A percentile compares a stretch with the other conserved stretches of the same genome.
Evolutionary conservation across 2,329 filamentous ascomycete genomes (phyloP).

Genomic region (Talaromyces sp.): DNA sequence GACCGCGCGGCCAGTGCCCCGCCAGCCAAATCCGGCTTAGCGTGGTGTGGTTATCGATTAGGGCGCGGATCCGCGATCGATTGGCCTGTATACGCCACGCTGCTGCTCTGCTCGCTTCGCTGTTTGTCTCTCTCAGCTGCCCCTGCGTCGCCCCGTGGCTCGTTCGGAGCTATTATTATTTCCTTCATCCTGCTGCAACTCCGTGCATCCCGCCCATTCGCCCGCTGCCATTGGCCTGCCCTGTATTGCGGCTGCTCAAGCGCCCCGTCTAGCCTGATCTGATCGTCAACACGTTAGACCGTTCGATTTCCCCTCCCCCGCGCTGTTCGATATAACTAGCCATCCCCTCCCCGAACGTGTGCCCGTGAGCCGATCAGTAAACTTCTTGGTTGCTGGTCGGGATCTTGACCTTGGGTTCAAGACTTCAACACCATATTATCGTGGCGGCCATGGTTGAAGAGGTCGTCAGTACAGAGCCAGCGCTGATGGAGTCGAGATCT

Average conservation of each 20-base stretch:
- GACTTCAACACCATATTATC: background rate
- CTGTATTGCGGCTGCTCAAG: background rate
- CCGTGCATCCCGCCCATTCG: background rate
- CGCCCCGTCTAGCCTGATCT: background rate
- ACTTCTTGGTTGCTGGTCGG: background rate
- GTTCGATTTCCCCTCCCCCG: background rate
- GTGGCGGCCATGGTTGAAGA: background rate
- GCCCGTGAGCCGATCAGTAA: background rate
- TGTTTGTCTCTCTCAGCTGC: no score
- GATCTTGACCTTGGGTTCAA: background rate
- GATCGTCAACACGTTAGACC: background rate
- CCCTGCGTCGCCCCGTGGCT: background rate
- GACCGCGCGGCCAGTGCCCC: background rate
- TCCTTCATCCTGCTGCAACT: background rate
- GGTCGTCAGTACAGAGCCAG: constrained; percentile 11
- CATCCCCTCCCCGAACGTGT: constrained; percentile 3
- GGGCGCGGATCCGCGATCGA: background rate
- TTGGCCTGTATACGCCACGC: background rate
- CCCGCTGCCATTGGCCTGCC: background rate
- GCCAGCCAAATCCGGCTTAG: background rate
- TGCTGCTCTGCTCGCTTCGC: background rate
- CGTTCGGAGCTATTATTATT: background rate
- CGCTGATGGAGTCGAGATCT: constrained; percentile 13
- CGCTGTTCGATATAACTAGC: constrained; percentile 1
- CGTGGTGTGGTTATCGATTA: background rate